A percentile compares a stretch with the other conserved stretches of the same genome.
Conservation (phyloP, 2,329 filamentous ascomycete species). For the Hirsutella rhossiliensis region DNA sequence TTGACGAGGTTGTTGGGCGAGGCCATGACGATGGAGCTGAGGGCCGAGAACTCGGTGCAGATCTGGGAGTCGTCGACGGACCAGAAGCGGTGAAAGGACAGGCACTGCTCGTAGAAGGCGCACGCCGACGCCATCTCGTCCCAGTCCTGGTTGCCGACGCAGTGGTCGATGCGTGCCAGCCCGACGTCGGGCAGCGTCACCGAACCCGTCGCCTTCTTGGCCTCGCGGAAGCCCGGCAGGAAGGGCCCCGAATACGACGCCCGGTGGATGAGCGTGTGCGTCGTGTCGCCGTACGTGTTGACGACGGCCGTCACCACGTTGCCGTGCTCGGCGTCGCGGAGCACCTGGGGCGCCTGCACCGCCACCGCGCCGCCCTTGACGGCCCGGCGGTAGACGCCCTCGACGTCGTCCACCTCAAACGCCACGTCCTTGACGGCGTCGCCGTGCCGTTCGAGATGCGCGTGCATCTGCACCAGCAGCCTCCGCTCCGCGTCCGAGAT, state of each 20-base stretch:
- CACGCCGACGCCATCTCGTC: conserved; percentile 63
- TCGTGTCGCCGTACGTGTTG: conserved; percentile 88
- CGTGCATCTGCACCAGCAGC: conserved; percentile 63
- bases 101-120: conserved; percentile 71
- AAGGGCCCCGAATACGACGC: conserved; percentile 61
- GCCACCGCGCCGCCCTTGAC: conserved; percentile 50
- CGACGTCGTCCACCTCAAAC: conserved; percentile 85
- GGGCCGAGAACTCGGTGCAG: conserved; percentile 81
- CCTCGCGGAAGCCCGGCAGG: conserved; percentile 66
- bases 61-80: conserved; percentile 89
- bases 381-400: conserved; percentile 65
- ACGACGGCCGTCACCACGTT: conserved; percentile 67
- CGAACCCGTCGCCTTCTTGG: conserved; percentile 24
- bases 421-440: conserved; percentile 93
- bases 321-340: conserved; percentile 48
- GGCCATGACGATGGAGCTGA: conserved; percentile 85
- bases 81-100: conserved; percentile 96
- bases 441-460: conserved; percentile 75
- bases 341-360: conserved; percentile 45
- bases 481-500: conserved; percentile 51
- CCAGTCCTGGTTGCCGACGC: conserved; percentile 96
- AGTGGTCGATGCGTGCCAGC: conserved; percentile 80
- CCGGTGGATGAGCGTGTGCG: conserved; percentile 78
- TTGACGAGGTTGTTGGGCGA: conserved; percentile 78
- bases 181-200: conserved; percentile 47